Conservation (phyloP, 2,329 filamentous ascomycete genomes). For the Sclerotinia sclerotiorum region DNA sequence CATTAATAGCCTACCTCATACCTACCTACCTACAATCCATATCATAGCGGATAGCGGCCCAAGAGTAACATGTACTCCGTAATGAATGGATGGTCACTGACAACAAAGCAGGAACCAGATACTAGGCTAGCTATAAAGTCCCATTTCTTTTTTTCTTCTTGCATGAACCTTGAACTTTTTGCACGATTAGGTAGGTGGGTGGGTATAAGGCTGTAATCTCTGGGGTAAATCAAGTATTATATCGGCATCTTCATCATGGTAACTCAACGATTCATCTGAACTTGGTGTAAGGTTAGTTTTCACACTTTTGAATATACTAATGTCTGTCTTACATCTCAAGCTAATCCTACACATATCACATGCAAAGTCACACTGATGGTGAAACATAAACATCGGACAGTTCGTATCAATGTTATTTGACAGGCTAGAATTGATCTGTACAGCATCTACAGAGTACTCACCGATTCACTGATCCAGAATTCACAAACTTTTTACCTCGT, state of each 20-base stretch:
- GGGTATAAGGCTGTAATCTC: background rate
- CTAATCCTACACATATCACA: background rate
- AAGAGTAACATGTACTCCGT: background rate
- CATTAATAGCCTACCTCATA: too few relatives aligned
- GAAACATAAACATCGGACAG: background rate
- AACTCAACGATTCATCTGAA: background rate
- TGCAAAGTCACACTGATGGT: background rate
- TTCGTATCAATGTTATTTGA: background rate
- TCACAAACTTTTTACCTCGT: background rate
- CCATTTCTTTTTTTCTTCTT: slow-evolving; percentile 12
- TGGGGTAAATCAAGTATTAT: background rate
- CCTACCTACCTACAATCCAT: background rate
- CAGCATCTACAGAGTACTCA: too few relatives aligned
- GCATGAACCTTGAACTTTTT: background rate
- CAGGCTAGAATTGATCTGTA: too few relatives aligned
- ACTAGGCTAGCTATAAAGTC: too few relatives aligned
- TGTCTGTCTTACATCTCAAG: background rate
- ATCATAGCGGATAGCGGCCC: background rate
- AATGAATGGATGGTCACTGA: background rate
- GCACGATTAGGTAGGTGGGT: background rate
- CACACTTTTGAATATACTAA: too few relatives aligned
- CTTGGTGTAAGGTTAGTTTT: too few relatives aligned
- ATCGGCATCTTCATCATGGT: background rate
- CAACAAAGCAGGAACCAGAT: slow-evolving; percentile 10
- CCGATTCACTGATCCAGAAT: background rate